Base-by-base conservation (phyloP, 1,139 yeast species). In the Geotrichum siamense region DNA sequence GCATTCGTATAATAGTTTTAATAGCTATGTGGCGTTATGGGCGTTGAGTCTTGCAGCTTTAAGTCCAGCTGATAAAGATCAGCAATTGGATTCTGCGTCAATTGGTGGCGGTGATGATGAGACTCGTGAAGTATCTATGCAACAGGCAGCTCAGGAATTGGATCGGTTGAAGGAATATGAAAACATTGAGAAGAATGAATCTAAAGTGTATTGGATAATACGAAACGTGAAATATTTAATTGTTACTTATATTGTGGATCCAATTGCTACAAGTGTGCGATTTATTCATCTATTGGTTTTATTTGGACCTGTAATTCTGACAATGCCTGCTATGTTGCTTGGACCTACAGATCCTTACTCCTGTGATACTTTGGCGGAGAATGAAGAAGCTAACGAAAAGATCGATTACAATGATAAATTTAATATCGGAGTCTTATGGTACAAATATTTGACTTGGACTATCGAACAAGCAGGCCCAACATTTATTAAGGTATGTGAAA, bases 381-480 rank as follows among this genome's bases (percentile, higher is more conserved):
- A 21, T 3, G n/a, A 23, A 10, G 39, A 38, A 15, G 34, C 31
- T 28, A 35, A 13, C 12, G 29, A 15, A 19, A 28, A 34, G 8
- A 29, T 27, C 2, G 36, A 16, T 16, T 55, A 61, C 16, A 49
- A 53, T 10, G 70, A 73, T 16, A 68, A 79, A 28, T 55, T 70
- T 1, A 96, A 96, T 0, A 76, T 89, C 1, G 56, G 72, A 22
- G 41, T 78, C 22, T n/a, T n/a, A n/a, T 91, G 96, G 96, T 89
- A 75, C 61, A 63, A 64, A 44, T 67, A 79, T 48, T 63, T 89
- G 32, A 71, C 89, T 42, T 68, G 76, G 65, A 69, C 83, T 1
- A 78, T 93, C 50, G 96, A 91, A 60, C 52, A 70, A 23, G 96
- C 96, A 0, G 98, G 98, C 1, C 95, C 98, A 1, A 82, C 95